These are phyloP conservation scores for Acacia confusa DNA, from an alignment of 306 rosid genomes.

Conservation along the genomic window DNA sequence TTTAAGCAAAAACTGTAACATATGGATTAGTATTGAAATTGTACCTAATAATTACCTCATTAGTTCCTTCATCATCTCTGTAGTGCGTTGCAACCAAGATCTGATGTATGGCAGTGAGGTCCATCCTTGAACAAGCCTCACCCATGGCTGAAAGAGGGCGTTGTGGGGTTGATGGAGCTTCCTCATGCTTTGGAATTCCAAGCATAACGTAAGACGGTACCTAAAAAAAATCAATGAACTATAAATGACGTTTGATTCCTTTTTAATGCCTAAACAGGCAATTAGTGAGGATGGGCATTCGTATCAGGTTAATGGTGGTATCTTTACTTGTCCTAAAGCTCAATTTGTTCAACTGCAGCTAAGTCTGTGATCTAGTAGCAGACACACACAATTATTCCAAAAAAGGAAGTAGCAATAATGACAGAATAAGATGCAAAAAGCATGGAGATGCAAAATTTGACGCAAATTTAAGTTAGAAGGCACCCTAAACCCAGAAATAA, in stretches of 20 bases:
- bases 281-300: conserved; percentile 23
- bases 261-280: conserved; percentile 21
- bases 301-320: conserved; percentile 13
- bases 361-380: background rate
- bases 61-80: conserved; percentile 94
- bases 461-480: background rate
- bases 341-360: conserved; percentile 3
- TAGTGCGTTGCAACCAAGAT: conserved; percentile 82
- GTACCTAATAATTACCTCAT: conserved; percentile 63
- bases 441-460: background rate
- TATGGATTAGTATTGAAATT: conserved; percentile 15
- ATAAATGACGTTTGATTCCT: conserved; percentile 23
- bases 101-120: conserved; percentile 99
- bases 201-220: conserved; percentile 85
- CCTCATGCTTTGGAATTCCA: conserved; percentile 83
- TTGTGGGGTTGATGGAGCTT: conserved; percentile 84
- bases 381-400: background rate
- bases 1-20: conserved; percentile 31
- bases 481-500: background rate
- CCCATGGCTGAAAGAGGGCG: conserved; percentile 98
- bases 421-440: background rate
- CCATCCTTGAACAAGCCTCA: conserved; percentile 97
- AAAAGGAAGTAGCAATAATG: conserved; percentile 17
- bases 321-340: background rate
- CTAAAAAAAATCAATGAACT: conserved; percentile 39